phyloP scores from a whole-genome alignment of 306 rosid genomes.

The Albizia julibrissin region DNA sequence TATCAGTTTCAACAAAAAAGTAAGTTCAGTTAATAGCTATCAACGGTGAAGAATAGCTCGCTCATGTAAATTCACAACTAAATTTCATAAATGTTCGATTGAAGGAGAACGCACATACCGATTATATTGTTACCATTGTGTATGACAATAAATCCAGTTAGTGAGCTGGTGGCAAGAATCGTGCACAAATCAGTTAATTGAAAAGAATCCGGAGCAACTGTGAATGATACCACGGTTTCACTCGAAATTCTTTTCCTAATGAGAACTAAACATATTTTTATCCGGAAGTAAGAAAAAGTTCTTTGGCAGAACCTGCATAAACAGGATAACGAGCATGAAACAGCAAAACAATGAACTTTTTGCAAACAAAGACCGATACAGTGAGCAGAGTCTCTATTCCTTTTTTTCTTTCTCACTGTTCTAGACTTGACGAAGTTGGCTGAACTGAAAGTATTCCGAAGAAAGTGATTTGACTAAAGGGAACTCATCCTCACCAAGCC shows the following conservation, averaged over 20 bases:
- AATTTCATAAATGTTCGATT: conserved; percentile 26
- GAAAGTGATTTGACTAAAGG: conserved; percentile 18
- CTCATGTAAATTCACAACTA: conserved; percentile 29
- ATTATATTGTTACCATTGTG: conserved; percentile 31
- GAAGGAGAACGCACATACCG: conserved; percentile 29
- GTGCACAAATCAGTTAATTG: conserved; percentile 3
- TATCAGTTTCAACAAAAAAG: conserved; percentile 1
- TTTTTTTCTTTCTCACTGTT: neutral
- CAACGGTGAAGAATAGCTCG: conserved; percentile 15
- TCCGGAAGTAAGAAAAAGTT: neutral
- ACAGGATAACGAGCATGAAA: neutral
- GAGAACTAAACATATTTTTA: neutral
- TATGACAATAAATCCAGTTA: conserved; percentile 28
- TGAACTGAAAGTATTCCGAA: conserved; percentile 5
- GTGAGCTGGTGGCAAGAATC: conserved; percentile 20
- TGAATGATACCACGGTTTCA: conserved; percentile 25
- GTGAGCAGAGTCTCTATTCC: neutral
- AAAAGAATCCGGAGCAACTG: conserved; percentile 19
- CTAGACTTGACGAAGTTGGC: conserved; percentile 3
- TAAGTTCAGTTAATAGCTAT: conserved; percentile 29
- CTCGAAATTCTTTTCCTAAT: conserved; percentile 18
- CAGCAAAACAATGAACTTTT: conserved; percentile 13
- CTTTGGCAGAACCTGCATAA: conserved; percentile 23
- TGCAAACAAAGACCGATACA: conserved; percentile 27
- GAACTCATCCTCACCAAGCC: conserved; percentile 16